Evolutionary conservation across 176 grass and related monocot species (phyloP).

Genomic region (Miscanthus lutarioriparius): DNA sequence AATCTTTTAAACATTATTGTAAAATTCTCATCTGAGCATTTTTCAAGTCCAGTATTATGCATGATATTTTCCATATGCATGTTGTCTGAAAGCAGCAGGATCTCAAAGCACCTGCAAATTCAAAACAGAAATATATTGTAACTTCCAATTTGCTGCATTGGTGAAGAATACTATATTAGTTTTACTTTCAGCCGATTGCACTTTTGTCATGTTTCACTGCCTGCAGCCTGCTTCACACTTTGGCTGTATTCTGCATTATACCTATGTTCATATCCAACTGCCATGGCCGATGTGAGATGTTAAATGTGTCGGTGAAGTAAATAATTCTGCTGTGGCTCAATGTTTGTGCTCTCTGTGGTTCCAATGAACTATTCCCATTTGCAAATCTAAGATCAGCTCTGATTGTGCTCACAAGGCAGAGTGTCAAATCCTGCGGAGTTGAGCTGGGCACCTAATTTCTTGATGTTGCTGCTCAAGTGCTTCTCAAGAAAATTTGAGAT

Average conservation of each 20-base stretch:
- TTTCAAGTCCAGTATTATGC: constrained; percentile 1
- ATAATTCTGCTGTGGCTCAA: background rate
- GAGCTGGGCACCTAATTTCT: background rate
- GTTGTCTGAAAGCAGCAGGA: background rate
- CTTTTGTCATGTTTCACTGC: constrained; percentile 14
- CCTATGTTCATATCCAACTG: background rate
- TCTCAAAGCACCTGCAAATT: background rate
- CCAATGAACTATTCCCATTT: background rate
- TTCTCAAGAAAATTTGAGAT: background rate
- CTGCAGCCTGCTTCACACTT: constrained; percentile 3
- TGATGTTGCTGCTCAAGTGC: background rate
- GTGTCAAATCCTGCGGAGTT: background rate
- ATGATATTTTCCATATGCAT: background rate
- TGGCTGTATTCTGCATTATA: background rate
- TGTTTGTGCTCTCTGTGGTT: background rate
- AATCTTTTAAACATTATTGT: background rate
- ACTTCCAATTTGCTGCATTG: background rate
- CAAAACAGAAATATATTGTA: background rate
- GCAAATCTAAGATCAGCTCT: background rate
- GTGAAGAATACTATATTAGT: background rate
- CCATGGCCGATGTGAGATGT: background rate
- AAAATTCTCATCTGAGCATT: background rate
- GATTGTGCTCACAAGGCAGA: background rate
- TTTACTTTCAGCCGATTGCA: background rate
- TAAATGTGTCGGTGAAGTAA: background rate